phyloP scores from a whole-genome alignment of 108 stramenopile genomes.

The Skeletonema tropicum region DNA sequence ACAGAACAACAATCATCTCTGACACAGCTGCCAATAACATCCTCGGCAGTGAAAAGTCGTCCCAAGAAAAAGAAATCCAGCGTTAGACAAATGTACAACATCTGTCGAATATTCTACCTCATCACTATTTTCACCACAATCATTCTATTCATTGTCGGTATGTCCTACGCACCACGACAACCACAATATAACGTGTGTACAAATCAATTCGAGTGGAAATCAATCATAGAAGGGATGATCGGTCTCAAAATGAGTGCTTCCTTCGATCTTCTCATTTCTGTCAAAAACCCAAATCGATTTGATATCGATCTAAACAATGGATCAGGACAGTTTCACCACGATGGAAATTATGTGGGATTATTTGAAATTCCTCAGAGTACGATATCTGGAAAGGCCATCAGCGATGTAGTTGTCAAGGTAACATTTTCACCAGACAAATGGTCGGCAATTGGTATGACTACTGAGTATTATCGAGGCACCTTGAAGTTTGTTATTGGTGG shows the following conservation, averaged over 20 bases:
- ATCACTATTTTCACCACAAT: slow-evolving; percentile 46
- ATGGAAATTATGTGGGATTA: slow-evolving; percentile 69
- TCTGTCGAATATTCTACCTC: slow-evolving; percentile 54
- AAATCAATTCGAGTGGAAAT: slow-evolving; percentile 79
- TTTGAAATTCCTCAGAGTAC: slow-evolving; percentile 68
- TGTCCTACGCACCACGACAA: slow-evolving; percentile 70
- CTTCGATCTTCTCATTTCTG: slow-evolving; percentile 77
- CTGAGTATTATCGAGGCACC: slow-evolving; percentile 78
- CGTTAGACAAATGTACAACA: slow-evolving; percentile 39
- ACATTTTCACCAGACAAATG: slow-evolving; percentile 73
- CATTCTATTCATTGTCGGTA: slow-evolving; percentile 30
- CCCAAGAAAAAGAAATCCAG: slow-evolving; percentile 10
- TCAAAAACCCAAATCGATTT: slow-evolving; percentile 81
- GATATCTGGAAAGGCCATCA: slow-evolving; percentile 68
- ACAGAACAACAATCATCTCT: slow-evolving; percentile 14
- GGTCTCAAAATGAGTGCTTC: slow-evolving; percentile 71
- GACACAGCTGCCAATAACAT: slow-evolving; percentile 23
- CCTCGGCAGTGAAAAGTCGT: slow-evolving; percentile 11
- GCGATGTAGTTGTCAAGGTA: slow-evolving; percentile 78
- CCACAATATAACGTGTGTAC: slow-evolving; percentile 86
- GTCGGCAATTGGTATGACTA: slow-evolving; percentile 67
- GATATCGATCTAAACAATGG: slow-evolving; percentile 68
- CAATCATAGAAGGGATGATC: slow-evolving; percentile 72
- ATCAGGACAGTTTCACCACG: slow-evolving; percentile 69
- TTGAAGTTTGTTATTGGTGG: slow-evolving; percentile 46